A percentile compares a stretch with the other conserved stretches of the same genome.
These are phyloP conservation scores for Boletus tylopilopsis DNA, from an alignment of 768 basidiomycete genomes.

Conservation along the genomic window DNA sequence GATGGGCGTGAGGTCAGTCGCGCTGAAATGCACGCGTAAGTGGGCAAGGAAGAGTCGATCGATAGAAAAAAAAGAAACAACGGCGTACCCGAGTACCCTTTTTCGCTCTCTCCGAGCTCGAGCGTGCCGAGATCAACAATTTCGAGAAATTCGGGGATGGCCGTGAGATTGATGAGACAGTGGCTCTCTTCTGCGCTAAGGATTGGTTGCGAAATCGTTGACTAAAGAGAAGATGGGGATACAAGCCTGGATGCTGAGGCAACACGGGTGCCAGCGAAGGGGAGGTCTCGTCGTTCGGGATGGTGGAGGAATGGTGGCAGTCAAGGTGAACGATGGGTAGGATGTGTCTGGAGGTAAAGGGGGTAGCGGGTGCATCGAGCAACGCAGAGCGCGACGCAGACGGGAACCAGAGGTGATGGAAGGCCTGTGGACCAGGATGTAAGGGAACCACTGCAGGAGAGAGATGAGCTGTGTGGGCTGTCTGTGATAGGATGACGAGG, in stretches of 20 bases:
- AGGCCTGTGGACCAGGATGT: conserved; percentile 44
- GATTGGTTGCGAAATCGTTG: conserved; percentile 29
- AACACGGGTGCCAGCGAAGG: conserved; percentile 26
- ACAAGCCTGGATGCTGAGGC: conserved; percentile 46
- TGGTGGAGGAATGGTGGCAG: conserved; percentile 31
- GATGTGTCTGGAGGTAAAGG: conserved; percentile 30
- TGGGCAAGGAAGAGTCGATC: background rate
- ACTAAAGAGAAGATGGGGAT: conserved; percentile 43
- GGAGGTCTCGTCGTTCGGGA: conserved; percentile 47
- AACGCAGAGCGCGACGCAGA: conserved; percentile 35
- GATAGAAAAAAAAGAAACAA: background rate
- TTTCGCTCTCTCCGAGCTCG: conserved; percentile 58
- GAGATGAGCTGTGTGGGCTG: conserved; percentile 31
- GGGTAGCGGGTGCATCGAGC: conserved; percentile 48
- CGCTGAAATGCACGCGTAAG: conserved; percentile 38
- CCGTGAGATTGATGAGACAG: conserved; percentile 91
- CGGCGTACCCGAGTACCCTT: conserved; percentile 51
- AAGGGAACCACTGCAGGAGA: conserved; percentile 30
- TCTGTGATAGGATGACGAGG: conserved; percentile 19
- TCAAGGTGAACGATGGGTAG: conserved; percentile 48
- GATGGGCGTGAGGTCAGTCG: conserved; percentile 74
- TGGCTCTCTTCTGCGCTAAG: conserved; percentile 74
- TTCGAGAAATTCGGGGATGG: conserved; percentile 93
- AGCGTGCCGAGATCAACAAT: conserved; percentile 83
- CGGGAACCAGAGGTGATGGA: conserved; percentile 33